phyloP scores from a whole-genome alignment of 257 asterid species.

The Solanum pimpinellifolium region DNA sequence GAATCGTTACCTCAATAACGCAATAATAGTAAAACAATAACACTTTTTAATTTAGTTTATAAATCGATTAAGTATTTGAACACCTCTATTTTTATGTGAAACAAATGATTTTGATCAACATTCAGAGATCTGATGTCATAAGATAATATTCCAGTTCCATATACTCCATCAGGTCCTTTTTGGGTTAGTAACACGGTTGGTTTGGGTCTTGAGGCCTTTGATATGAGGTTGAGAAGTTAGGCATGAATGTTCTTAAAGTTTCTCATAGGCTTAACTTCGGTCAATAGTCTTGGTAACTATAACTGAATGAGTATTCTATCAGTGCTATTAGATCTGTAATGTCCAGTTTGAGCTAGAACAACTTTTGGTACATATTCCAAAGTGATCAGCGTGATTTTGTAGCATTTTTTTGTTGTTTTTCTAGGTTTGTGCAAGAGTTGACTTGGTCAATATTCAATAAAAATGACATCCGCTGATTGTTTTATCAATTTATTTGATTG shows the following conservation, averaged over 20 bases:
- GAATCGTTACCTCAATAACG: too few relatives aligned
- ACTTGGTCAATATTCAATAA: background rate
- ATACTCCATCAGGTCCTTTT: background rate
- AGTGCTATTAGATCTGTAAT: background rate
- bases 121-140: background rate
- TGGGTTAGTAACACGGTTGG: background rate
- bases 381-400: background rate
- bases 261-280: too few relatives aligned
- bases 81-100: background rate
- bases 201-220: background rate
- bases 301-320: background rate
- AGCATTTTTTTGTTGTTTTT: background rate
- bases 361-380: background rate
- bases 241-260: background rate
- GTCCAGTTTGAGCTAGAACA: background rate
- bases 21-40: too few relatives aligned
- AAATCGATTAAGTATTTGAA: too few relatives aligned
- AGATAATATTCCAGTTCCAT: background rate
- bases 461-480: background rate
- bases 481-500: background rate
- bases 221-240: background rate
- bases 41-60: too few relatives aligned
- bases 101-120: background rate
- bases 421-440: background rate
- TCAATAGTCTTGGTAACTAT: background rate